A percentile compares a stretch with the other conserved stretches of the same genome.
Conservation (phyloP, 208 protist species). For the Crithidia bombi region DNA sequence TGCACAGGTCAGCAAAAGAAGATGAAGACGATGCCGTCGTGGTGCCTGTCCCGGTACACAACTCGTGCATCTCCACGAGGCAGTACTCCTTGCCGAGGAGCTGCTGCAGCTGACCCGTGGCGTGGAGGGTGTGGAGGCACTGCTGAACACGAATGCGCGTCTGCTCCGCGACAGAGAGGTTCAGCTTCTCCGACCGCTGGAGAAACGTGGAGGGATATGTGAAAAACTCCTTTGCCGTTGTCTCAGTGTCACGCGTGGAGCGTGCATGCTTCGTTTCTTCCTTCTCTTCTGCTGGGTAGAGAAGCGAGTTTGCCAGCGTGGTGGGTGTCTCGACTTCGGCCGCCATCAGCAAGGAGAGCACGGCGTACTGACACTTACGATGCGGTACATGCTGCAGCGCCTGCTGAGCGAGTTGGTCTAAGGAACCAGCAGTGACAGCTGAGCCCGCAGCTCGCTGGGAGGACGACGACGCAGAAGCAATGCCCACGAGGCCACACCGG, state of each 20-base stretch:
- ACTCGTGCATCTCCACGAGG: constrained; percentile 57
- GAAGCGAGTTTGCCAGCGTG: neutral
- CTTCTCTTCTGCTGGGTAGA: neutral
- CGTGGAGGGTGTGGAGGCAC: constrained; percentile 54
- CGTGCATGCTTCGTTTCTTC: neutral
- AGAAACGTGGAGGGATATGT: neutral
- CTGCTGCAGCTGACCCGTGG: constrained; percentile 40
- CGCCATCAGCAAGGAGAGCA: constrained; percentile 32
- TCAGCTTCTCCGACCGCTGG: constrained; percentile 10
- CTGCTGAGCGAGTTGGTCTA: constrained; percentile 28
- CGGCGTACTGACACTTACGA: constrained; percentile 8
- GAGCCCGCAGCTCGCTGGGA: neutral
- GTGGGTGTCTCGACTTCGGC: constrained; percentile 24
- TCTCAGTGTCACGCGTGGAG: neutral
- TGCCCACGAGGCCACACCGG: constrained; percentile 39
- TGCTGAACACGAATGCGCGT: constrained; percentile 65
- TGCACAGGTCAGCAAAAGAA: constrained; percentile 21
- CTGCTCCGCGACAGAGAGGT: constrained; percentile 42
- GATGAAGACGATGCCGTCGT: constrained; percentile 19
- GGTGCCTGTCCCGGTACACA: neutral
- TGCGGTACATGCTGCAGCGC: constrained; percentile 27
- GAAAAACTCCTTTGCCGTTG: neutral
- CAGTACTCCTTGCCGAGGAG: constrained; percentile 65
- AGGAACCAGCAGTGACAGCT: neutral
- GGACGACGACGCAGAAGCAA: neutral